Evolutionary conservation across 805 yeast genomes (phyloP).

Genomic region (Pichia sporocuriosa): DNA sequence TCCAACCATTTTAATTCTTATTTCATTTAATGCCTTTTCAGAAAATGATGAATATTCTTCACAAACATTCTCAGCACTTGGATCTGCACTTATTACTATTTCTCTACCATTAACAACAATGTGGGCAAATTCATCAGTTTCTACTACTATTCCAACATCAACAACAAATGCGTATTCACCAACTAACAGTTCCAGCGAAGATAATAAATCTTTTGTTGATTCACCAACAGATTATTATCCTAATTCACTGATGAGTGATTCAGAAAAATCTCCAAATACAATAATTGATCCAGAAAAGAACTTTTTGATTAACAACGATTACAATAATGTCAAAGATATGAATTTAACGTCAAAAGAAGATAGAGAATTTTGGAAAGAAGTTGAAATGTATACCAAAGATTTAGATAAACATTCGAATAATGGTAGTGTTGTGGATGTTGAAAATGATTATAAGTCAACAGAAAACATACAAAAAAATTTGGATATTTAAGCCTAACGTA

Average conservation of each 20-base stretch:
- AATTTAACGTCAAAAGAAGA: slow-evolving; percentile 16
- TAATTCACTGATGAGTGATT: slow-evolving; percentile 2
- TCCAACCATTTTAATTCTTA: slow-evolving; percentile 64
- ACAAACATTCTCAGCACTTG: slow-evolving; percentile 43
- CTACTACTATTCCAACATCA: slow-evolving; percentile 37
- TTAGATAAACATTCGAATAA: slow-evolving; percentile 16
- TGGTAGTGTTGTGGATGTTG: slow-evolving; percentile 1
- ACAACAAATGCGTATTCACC: slow-evolving; percentile 23
- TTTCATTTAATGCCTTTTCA: slow-evolving; percentile 32
- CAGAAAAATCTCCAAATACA: background rate
- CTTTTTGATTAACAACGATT: background rate
- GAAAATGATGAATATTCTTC: slow-evolving; percentile 17
- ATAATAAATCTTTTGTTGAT: slow-evolving; percentile 6
- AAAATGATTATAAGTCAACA: background rate
- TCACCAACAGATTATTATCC: slow-evolving; percentile 9
- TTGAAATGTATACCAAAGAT: slow-evolving; percentile 26
- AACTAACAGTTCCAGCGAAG: slow-evolving; percentile 8
- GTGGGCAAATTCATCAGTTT: slow-evolving; percentile 77
- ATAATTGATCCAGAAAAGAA: background rate
- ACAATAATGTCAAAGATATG: slow-evolving; percentile 2
- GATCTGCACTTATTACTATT: slow-evolving; percentile 56
- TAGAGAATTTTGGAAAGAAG: slow-evolving; percentile 26
- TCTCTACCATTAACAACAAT: slow-evolving; percentile 78
- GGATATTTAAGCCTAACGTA: too few species aligned
- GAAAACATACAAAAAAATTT: too few species aligned